These are phyloP conservation scores for Juglanconis oblonga DNA, from an alignment of 2,329 filamentous ascomycete genomes.

Conservation along the genomic window DNA sequence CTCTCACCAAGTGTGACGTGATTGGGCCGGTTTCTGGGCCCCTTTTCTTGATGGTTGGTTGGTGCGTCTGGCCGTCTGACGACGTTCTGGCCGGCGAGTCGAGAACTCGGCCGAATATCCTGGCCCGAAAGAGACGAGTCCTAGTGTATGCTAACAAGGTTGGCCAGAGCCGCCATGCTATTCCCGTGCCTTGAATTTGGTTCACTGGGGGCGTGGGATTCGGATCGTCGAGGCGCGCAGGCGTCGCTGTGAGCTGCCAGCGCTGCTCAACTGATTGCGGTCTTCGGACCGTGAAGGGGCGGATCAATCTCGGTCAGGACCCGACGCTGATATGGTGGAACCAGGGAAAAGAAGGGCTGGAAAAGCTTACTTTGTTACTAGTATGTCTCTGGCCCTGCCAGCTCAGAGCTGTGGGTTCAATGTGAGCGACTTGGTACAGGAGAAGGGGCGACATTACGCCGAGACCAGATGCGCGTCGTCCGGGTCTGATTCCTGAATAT, in stretches of 20 bases:
- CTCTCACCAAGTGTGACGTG: slow-evolving; percentile 15
- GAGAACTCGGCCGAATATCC: neutral
- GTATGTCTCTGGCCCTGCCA: neutral
- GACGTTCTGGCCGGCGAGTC: neutral
- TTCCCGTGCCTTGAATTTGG: neutral
- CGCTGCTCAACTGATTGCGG: neutral
- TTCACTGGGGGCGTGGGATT: no score
- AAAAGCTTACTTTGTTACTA: neutral
- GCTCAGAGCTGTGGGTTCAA: neutral
- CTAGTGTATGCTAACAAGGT: neutral
- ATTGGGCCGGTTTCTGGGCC: slow-evolving; percentile 10
- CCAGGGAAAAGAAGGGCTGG: neutral
- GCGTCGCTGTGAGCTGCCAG: neutral
- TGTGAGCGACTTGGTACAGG: neutral
- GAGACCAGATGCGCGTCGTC: neutral
- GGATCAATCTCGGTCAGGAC: neutral
- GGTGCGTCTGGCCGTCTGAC: neutral
- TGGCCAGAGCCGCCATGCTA: neutral
- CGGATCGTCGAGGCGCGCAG: no score
- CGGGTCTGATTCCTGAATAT: no score
- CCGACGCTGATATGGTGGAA: neutral
- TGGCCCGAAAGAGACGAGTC: neutral
- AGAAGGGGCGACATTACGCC: neutral
- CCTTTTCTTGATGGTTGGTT: neutral
- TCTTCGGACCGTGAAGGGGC: neutral